phyloP scores from a whole-genome alignment of 1,139 yeast species.

The Suzukiozyma palmioleophila region DNA sequence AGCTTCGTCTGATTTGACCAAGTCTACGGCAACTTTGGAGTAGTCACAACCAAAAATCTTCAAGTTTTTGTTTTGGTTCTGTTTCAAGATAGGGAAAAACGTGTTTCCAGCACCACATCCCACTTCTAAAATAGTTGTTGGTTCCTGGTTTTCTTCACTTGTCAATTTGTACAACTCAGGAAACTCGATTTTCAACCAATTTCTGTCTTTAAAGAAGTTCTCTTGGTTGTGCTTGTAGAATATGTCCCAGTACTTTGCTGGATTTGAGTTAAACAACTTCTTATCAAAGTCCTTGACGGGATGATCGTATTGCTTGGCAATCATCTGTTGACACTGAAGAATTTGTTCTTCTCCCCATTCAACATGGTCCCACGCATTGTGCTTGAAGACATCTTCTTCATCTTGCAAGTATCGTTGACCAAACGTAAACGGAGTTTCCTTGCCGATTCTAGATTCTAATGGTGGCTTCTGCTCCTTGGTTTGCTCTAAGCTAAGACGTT shows the following conservation, averaged over 20 bases:
- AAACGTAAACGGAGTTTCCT: conserved; percentile 86
- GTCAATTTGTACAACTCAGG: conserved; percentile 82
- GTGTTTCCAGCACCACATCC: conserved; percentile 99
- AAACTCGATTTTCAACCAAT: conserved; percentile 93
- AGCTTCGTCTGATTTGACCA: conserved; percentile 61
- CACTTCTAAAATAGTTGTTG: conserved; percentile 74
- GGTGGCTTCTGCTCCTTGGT: conserved; percentile 23
- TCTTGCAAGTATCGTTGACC: conserved; percentile 78
- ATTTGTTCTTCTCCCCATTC: conserved; percentile 96
- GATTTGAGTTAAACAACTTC: conserved; percentile 70
- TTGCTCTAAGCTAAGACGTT: not conserved
- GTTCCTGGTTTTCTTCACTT: conserved; percentile 57
- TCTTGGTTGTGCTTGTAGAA: conserved; percentile 88
- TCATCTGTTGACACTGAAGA: conserved; percentile 67
- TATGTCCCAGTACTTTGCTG: conserved; percentile 93
- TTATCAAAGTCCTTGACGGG: conserved; percentile 90
- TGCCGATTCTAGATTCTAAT: conserved; percentile 60
- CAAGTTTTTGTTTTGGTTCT: conserved; percentile 75
- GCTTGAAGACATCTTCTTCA: conserved; percentile 81
- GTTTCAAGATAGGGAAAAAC: conserved; percentile 79
- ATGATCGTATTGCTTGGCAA: conserved; percentile 66
- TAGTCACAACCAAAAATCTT: conserved; percentile 85
- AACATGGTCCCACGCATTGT: conserved; percentile 97
- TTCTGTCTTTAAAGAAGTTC: conserved; percentile 92
- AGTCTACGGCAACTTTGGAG: conserved; percentile 83